phyloP scores from a whole-genome alignment of 2,329 filamentous ascomycete species.

The Claviceps arundinis region DNA sequence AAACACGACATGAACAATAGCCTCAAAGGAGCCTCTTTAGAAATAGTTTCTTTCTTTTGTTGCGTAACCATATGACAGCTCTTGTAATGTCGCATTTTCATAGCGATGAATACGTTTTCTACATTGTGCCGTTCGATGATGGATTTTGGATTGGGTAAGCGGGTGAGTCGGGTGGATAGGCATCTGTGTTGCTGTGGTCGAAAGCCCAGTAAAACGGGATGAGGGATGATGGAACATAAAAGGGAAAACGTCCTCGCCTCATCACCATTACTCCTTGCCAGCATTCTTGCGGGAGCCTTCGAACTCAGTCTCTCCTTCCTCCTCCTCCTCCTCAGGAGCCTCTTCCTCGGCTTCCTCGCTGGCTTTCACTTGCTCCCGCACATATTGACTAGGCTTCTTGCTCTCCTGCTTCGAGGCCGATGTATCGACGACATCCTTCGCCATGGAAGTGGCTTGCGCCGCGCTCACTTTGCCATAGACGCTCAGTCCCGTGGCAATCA shows the following conservation, averaged over 20 bases:
- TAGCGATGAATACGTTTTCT: background rate
- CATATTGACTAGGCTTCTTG: conserved; percentile 7
- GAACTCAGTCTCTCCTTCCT: conserved; percentile 26
- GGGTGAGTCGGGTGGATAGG: background rate
- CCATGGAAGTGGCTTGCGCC: conserved; percentile 57
- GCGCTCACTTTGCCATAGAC: conserved; percentile 91
- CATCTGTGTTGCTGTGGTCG: background rate
- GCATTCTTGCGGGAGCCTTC: conserved; percentile 26
- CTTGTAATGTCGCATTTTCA: no score
- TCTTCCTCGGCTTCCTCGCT: conserved; percentile 8
- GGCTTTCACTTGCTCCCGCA: conserved; percentile 8
- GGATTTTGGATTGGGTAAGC: background rate
- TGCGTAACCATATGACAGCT: no score
- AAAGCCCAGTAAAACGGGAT: background rate
- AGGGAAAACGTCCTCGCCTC: background rate
- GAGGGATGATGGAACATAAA: background rate
- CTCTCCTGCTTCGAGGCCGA: conserved; percentile 9
- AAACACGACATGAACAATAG: no score
- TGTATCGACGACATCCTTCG: conserved; percentile 32
- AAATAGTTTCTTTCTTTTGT: no score
- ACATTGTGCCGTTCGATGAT: background rate
- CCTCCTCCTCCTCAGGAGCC: conserved; percentile 9
- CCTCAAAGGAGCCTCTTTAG: no score
- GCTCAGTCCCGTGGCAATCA: conserved; percentile 92
- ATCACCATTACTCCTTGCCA: conserved; percentile 20